These are phyloP conservation scores for Corynespora cassiicola DNA, from an alignment of 2,329 filamentous ascomycete genomes.

Conservation along the genomic window DNA sequence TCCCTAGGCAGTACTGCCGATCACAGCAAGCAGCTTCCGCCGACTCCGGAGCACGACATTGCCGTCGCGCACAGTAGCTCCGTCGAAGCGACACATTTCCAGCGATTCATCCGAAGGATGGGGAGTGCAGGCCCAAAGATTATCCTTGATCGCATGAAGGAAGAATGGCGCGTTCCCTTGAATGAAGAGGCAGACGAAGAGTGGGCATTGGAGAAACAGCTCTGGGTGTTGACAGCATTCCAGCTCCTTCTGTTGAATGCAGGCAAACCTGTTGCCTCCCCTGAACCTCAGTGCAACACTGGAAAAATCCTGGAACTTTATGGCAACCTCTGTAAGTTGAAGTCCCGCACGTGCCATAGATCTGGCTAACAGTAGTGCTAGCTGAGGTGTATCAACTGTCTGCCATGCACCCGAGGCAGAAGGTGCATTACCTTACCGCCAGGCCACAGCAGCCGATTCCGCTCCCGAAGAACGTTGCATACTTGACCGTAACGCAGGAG, in stretches of 20 bases:
- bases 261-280: conserved; percentile 25
- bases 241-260: conserved; percentile 46
- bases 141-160: conserved; percentile 63
- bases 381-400: conserved; percentile 55
- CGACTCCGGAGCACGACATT: conserved; percentile 21
- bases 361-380: conserved; percentile 37
- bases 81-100: conserved; percentile 49
- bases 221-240: conserved; percentile 68
- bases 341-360: conserved; percentile 1
- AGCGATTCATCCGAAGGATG: conserved; percentile 64
- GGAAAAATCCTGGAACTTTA: conserved; percentile 47
- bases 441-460: conserved; percentile 40
- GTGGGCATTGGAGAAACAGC: conserved; percentile 62
- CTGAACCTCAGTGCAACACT: conserved; percentile 34
- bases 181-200: conserved; percentile 56
- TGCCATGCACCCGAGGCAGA: conserved; percentile 46
- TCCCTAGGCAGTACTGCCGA: conserved; percentile 23
- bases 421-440: conserved; percentile 45
- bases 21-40: conserved; percentile 21
- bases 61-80: conserved; percentile 24
- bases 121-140: conserved; percentile 58
- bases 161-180: conserved; percentile 44
- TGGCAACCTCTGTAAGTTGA: conserved; percentile 46
- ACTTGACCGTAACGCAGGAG: conserved; percentile 37
- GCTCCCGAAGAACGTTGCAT: conserved; percentile 37